These are phyloP conservation scores for Dalbergia oliveri DNA, from an alignment of 306 rosid genomes.

Conservation along the genomic window DNA sequence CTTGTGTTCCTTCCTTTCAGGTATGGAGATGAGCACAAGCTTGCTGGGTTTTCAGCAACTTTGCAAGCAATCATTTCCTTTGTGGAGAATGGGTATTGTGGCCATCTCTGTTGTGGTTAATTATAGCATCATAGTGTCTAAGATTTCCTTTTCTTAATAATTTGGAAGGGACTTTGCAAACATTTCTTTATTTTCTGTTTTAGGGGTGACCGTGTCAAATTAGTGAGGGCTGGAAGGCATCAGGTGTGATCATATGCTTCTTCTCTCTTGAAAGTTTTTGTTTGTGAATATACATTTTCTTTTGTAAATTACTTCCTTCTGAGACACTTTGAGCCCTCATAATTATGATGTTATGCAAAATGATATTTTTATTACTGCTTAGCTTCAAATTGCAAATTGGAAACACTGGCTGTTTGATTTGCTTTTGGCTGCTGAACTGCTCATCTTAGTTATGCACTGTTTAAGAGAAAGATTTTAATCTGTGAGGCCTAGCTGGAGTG, in stretches of 20 bases:
- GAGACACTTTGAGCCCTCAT: constrained; percentile 17
- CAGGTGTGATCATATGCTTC: constrained; percentile 67
- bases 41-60: constrained; percentile 98
- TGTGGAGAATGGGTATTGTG: constrained; percentile 84
- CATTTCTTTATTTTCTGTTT: constrained; percentile 38
- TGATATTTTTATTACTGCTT: constrained; percentile 9
- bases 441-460: constrained; percentile 29
- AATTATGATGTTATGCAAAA: constrained; percentile 31
- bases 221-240: constrained; percentile 91
- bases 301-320: constrained; percentile 19
- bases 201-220: constrained; percentile 87
- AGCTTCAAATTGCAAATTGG: constrained; percentile 28
- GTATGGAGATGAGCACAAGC: constrained; percentile 95
- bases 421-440: constrained; percentile 32
- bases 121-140: constrained; percentile 24
- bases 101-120: constrained; percentile 43
- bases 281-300: background rate
- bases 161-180: constrained; percentile 30
- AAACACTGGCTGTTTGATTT: constrained; percentile 19
- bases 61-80: constrained; percentile 97
- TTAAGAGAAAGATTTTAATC: constrained; percentile 9
- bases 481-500: constrained; percentile 8
- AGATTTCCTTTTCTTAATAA: constrained; percentile 26
- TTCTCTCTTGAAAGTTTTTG: constrained; percentile 32
- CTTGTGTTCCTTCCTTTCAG: constrained; percentile 53